A percentile compares a stretch with the other conserved stretches of the same genome.
phyloP scores from a whole-genome alignment of 768 basidiomycete species.

The Podaxis pistillaris region DNA sequence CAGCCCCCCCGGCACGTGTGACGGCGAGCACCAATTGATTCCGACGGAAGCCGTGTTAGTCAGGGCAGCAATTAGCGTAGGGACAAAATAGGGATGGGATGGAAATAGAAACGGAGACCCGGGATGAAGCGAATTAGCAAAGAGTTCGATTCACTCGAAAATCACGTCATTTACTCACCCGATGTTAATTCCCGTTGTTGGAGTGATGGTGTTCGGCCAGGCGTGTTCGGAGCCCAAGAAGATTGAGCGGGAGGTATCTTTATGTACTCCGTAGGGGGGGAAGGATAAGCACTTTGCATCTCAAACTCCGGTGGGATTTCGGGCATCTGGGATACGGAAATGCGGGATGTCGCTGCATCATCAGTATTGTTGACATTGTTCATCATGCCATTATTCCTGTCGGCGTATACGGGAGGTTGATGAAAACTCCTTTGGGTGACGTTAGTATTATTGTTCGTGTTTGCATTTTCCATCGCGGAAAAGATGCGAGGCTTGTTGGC shows the following conservation, averaged over 20 bases:
- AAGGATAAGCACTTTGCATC: conserved; percentile 11
- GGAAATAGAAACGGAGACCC: background rate
- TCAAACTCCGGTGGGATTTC: background rate
- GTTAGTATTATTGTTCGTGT: background rate
- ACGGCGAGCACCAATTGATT: background rate
- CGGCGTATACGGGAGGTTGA: conserved; percentile 6
- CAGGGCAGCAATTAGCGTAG: background rate
- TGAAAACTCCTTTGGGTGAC: background rate
- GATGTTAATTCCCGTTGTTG: conserved; percentile 11
- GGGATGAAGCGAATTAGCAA: background rate
- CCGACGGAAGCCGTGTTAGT: background rate
- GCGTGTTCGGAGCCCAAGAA: background rate
- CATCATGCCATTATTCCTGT: background rate
- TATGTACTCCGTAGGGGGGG: conserved; percentile 11
- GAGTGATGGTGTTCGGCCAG: background rate
- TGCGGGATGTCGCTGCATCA: background rate
- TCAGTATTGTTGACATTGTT: background rate
- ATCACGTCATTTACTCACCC: conserved; percentile 12
- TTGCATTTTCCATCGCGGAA: conserved; percentile 43
- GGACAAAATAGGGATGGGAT: background rate
- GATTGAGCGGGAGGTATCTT: background rate
- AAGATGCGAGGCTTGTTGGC: conserved; percentile 64
- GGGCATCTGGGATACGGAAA: background rate
- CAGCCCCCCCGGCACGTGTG: background rate
- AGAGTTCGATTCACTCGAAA: background rate